phyloP scores from a whole-genome alignment of 331 rosid genomes.

The Acacia pycnantha region DNA sequence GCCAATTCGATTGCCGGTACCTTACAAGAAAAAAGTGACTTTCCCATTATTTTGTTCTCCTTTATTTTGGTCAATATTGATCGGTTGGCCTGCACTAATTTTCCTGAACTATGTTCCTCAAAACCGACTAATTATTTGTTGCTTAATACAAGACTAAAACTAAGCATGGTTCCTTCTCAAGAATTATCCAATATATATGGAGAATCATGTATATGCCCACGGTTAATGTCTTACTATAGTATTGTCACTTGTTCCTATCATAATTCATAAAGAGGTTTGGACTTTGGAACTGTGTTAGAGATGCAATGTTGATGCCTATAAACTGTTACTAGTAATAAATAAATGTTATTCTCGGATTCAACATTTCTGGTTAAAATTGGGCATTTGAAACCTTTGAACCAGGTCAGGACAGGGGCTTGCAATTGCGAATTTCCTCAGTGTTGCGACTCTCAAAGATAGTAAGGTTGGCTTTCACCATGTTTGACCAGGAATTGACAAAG shows the following conservation, averaged over 20 bases:
- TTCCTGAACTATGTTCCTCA: not conserved
- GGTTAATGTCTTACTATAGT: not conserved
- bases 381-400: conserved; percentile 25
- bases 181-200: not conserved
- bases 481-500: conserved; percentile 7
- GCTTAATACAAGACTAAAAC: not conserved
- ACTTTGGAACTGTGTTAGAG: not conserved
- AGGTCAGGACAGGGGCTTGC: conserved; percentile 73
- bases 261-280: not conserved
- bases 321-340: not conserved
- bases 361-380: conserved; percentile 12
- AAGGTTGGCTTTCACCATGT: conserved; percentile 4
- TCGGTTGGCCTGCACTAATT: not conserved
- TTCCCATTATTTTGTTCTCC: not conserved
- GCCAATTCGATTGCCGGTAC: too few relatives aligned
- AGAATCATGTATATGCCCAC: not conserved
- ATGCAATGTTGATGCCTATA: not conserved
- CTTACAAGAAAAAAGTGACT: not conserved
- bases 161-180: not conserved
- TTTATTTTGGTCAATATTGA: not conserved
- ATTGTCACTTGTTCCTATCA: not conserved
- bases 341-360: not conserved
- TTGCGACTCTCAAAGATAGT: conserved; percentile 68
- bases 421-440: conserved; percentile 62
- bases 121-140: not conserved